Evolutionary conservation across 2,329 filamentous ascomycete species (phyloP).

Genomic region (Venturia carpophila): DNA sequence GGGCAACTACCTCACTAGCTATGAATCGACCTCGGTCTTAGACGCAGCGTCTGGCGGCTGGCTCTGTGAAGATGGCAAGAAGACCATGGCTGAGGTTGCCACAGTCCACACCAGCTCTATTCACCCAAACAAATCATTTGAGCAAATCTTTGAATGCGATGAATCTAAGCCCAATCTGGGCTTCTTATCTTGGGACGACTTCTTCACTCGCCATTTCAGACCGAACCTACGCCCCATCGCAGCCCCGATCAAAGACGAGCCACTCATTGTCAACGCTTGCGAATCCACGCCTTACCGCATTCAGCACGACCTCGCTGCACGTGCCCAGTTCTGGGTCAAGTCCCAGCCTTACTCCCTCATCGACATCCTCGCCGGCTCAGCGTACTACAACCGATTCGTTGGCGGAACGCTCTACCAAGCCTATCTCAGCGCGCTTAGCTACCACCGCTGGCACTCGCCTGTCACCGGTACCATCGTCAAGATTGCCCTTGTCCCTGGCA

Average conservation of each 20-base stretch:
- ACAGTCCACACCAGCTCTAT: neutral
- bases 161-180: neutral
- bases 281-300: conserved; percentile 54
- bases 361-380: conserved; percentile 56
- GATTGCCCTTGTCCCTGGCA: conserved; percentile 53
- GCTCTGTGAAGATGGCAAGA: conserved; percentile 6
- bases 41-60: neutral
- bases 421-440: conserved; percentile 58
- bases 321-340: conserved; percentile 61
- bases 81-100: neutral
- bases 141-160: conserved; percentile 6
- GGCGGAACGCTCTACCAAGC: conserved; percentile 64
- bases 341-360: conserved; percentile 58
- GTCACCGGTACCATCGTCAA: conserved; percentile 53
- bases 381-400: conserved; percentile 46
- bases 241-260: neutral
- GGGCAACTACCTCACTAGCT: conserved; percentile 4
- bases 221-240: conserved; percentile 1
- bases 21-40: neutral
- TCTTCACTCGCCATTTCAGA: conserved; percentile 5
- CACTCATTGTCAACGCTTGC: conserved; percentile 33
- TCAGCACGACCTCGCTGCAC: conserved; percentile 43
- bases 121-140: neutral
- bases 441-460: conserved; percentile 67
- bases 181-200: neutral